phyloP scores from a whole-genome alignment of 148 eudicot genomes.

The Gaultheria prostrata region DNA sequence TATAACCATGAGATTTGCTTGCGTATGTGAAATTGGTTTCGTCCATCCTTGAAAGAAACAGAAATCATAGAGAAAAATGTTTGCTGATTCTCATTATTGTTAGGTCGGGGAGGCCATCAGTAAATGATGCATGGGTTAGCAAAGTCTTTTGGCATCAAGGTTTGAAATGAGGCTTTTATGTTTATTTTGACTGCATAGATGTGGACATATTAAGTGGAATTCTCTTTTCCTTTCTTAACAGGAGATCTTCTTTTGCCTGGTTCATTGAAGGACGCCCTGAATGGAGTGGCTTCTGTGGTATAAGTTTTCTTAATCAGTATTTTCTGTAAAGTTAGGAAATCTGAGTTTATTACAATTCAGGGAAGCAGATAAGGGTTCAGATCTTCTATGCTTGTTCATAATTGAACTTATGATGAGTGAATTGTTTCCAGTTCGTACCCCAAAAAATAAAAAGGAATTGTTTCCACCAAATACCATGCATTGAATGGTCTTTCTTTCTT shows the following conservation, averaged over 20 bases:
- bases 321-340: background rate
- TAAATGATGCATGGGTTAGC: slow-evolving; percentile 48
- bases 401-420: background rate
- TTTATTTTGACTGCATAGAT: too few relatives aligned
- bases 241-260: slow-evolving; percentile 48
- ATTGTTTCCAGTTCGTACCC: background rate
- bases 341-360: background rate
- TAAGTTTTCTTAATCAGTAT: slow-evolving; percentile 8
- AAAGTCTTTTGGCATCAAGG: slow-evolving; percentile 55
- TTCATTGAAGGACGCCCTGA: slow-evolving; percentile 46
- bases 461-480: background rate
- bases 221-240: too few relatives aligned
- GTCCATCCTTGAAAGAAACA: background rate
- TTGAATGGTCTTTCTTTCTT: background rate
- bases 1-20: background rate
- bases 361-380: slow-evolving; percentile 8
- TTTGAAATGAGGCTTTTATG: slow-evolving; percentile 17
- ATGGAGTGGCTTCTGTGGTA: slow-evolving; percentile 68
- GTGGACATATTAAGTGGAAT: too few relatives aligned
- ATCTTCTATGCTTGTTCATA: background rate
- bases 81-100: slow-evolving; percentile 11
- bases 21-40: background rate
- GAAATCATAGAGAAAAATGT: background rate
- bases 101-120: slow-evolving; percentile 55
- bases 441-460: too few relatives aligned